Evolutionary conservation across 805 yeast species (phyloP).

Genomic region (Wickerhamomyces ciferrii): DNA sequence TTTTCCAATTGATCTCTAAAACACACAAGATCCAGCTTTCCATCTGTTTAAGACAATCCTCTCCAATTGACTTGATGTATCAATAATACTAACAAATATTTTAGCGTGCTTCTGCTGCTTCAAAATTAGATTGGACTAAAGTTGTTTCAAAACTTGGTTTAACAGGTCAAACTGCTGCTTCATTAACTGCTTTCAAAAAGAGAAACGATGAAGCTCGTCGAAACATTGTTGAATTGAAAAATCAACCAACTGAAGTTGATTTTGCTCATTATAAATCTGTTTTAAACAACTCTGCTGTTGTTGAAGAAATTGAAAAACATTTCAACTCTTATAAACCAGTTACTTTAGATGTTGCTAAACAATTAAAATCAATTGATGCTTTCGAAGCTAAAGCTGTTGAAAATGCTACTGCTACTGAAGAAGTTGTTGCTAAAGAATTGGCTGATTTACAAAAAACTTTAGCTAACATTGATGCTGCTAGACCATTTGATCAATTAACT

Average conservation of each 20-base stretch:
- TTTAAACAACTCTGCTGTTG: conserved; percentile 76
- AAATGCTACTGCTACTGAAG: conserved; percentile 91
- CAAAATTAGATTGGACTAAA: conserved; percentile 94
- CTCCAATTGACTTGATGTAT: neutral
- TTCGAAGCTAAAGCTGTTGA: conserved; percentile 94
- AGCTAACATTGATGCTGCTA: conserved; percentile 90
- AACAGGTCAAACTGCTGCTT: conserved; percentile 86
- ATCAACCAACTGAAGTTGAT: conserved; percentile 75
- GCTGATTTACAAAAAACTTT: conserved; percentile 82
- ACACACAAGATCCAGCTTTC: no score
- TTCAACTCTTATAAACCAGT: conserved; percentile 75
- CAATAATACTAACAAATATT: conserved; percentile 27
- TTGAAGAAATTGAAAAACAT: conserved; percentile 75
- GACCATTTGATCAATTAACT: conserved; percentile 96
- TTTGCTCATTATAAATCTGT: conserved; percentile 73
- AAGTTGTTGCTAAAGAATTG: conserved; percentile 81
- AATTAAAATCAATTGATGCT: conserved; percentile 84
- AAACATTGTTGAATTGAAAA: conserved; percentile 61
- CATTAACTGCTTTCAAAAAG: conserved; percentile 91
- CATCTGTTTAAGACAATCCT: no score
- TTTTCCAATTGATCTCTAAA: no score
- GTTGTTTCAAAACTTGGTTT: conserved; percentile 84
- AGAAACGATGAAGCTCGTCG: conserved; percentile 97
- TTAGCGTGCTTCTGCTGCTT: conserved; percentile 49
- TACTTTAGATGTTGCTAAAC: conserved; percentile 82